Base-by-base conservation (phyloP, 176 grass and related monocot genomes). In the Eragrostis nindensis region DNA sequence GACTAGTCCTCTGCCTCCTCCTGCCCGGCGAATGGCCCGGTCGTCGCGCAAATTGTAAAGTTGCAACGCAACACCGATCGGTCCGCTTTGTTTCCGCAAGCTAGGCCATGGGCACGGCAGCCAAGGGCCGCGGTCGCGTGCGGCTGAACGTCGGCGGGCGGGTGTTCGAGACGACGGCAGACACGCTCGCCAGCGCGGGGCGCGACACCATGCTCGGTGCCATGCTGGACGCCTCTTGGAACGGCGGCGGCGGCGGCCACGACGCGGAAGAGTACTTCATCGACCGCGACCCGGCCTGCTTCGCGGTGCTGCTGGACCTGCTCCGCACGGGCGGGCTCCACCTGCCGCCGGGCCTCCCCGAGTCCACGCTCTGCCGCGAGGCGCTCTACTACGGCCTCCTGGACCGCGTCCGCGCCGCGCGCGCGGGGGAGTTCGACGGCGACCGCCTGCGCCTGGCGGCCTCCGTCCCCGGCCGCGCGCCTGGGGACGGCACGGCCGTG, bases 151-250 rank as follows among this genome's bases (percentile, higher is more conserved):
- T 98, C 0, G 95, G 95, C 39, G 95, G 92, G 11, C 83, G 77
- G 66, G 73, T 94, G 70, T 98, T 98, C 80, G 90, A 95, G 87
- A 98, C 95, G 8, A 95, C 92, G 43, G 59, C 88, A 7, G 70
- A 84, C 49, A 98, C 95, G 38, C 88, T 98, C 7, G 81, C 88
- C 24, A 65, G 79, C 82, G 92, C 88, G 22, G 95, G 95, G 4
- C 84, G 92, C 6, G 73, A 98, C 60, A 93, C 95, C 87, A 95
- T 98, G 95, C 90, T 98, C n/a, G 92, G 95, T 10, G 92, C 95
- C 77, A 89, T 98, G 71, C 8, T 98, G 9, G 92, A 93, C 56
- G 81, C 91, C 21, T 87, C 92, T 41, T 98, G 95, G 95, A 92
- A 91, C 80, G 3, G 5, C 59, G 13, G 2, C 32, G 32, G 32